phyloP scores from a whole-genome alignment of 169 alveolate genomes.

The Babesia ovis region DNA sequence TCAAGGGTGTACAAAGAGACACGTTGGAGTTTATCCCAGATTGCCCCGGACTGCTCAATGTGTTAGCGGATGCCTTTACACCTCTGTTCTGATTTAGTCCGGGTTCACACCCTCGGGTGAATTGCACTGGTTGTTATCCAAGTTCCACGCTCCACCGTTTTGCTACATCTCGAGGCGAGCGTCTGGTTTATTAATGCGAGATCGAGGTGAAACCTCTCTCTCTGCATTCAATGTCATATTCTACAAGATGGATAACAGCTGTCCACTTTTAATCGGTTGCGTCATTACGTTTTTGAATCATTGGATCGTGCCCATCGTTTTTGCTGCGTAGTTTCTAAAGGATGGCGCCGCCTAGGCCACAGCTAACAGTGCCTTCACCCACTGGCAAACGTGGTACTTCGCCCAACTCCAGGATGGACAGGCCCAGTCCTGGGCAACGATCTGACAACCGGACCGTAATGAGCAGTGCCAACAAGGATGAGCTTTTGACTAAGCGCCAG shows the following conservation, averaged over 20 bases:
- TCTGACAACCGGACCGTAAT: background rate
- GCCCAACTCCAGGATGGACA: background rate
- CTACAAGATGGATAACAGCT: background rate
- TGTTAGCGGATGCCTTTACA: no score
- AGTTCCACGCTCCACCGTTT: background rate
- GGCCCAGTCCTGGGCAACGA: background rate
- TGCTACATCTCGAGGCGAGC: background rate
- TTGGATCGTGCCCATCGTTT: background rate
- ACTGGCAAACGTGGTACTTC: background rate
- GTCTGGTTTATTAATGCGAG: background rate
- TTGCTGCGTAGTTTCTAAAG: background rate
- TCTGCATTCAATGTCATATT: background rate
- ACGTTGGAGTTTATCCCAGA: no score
- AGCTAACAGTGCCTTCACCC: background rate
- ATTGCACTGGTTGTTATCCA: no score
- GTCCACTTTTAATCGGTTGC: background rate
- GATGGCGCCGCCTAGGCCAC: background rate
- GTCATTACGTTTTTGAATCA: background rate
- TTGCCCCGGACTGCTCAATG: no score
- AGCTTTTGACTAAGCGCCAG: conserved; percentile 54
- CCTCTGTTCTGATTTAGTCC: no score
- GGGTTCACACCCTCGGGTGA: background rate
- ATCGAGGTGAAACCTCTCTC: background rate
- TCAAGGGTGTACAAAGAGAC: no score
- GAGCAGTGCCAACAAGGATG: conserved; percentile 14